Percentiles rank a stretch among this genome's conserved stretches.
phyloP scores from a whole-genome alignment of 345 rosid species.

The Adansonia digitata region DNA sequence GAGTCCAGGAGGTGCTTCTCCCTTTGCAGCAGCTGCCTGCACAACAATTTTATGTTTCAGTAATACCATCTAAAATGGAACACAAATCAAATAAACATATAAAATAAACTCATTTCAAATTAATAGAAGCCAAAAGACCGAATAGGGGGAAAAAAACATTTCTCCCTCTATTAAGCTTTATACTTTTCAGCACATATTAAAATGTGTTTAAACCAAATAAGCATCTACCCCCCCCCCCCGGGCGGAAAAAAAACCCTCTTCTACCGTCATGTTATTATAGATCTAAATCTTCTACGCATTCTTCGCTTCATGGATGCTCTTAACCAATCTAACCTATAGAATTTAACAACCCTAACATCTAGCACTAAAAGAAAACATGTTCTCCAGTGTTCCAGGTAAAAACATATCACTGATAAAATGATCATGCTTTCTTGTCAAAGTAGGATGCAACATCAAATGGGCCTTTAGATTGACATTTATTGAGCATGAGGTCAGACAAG shows the following conservation, averaged over 20 bases:
- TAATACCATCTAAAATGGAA: constrained; percentile 3
- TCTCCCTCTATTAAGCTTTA: background rate
- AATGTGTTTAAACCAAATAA: background rate
- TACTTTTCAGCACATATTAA: background rate
- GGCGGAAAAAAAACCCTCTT: background rate
- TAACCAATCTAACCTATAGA: background rate
- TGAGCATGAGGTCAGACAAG: background rate
- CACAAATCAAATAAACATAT: background rate
- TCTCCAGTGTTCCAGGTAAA: background rate
- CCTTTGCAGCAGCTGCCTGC: constrained; percentile 99
- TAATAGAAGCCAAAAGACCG: background rate
- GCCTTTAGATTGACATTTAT: background rate
- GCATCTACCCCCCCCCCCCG: too few relatives aligned
- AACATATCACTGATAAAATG: background rate
- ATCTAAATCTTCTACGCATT: background rate
- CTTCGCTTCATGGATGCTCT: background rate
- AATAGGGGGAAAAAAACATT: background rate
- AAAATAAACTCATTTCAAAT: background rate
- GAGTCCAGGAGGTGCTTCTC: constrained; percentile 99
- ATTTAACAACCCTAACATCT: background rate
- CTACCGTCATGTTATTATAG: background rate
- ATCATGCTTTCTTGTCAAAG: background rate
- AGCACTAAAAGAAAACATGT: background rate
- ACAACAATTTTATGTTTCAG: constrained; percentile 16
- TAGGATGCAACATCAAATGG: background rate